Base-by-base conservation (phyloP, 805 yeast genomes). In the Kazachstania africana region DNA sequence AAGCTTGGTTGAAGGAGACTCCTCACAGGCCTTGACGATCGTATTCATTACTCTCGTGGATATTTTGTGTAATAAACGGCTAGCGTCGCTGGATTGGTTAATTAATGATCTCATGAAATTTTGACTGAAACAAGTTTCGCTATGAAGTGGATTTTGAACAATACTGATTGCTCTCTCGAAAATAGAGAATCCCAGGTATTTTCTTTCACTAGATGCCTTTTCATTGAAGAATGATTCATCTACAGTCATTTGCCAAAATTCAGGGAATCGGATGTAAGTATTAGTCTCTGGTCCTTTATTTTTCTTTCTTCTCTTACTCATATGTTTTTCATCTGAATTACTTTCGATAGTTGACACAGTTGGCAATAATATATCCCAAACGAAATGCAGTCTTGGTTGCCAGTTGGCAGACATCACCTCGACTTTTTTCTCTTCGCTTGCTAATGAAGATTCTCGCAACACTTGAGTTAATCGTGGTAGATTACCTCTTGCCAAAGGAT, bases 131-230 rank as follows among this genome's bases (percentile, higher is more conserved):
- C 77, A 40, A 6, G 24, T 24, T 3, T 42, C 27, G 1, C 53
- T 39, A n/a, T 33, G 31, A n/a, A n/a, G n/a, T 4, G 43, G 27
- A 8, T 47, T 33, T 2, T 53, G 40, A 5, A 52, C 42, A 6
- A 38, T 34, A 26, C 53, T 48, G 5, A 76, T 49, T 34, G 74
- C 64, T 31, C 65, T 59, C 26, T 58, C 63, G 38, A 87, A 73
- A 8, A 85, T 68, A 43, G 80, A 80, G 44, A 87, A 73, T 0
- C 95, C 97, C 70, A 83, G 71, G 53, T 68, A 81, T 52, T 87
- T 88, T 35, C 95, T 65, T 53, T 87, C 96, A 20, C 77, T 71
- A 1, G 95, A 84, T 0, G 95, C 66, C 40, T 76, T 72, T 23
- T 72, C 73, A 4, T 81, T 63, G 43, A 88, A 87, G 37, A 81